A percentile compares a stretch with the other conserved stretches of the same genome.
These are phyloP conservation scores for Karstenula rhodostoma DNA, from an alignment of 2,329 filamentous ascomycete genomes.

Conservation along the genomic window DNA sequence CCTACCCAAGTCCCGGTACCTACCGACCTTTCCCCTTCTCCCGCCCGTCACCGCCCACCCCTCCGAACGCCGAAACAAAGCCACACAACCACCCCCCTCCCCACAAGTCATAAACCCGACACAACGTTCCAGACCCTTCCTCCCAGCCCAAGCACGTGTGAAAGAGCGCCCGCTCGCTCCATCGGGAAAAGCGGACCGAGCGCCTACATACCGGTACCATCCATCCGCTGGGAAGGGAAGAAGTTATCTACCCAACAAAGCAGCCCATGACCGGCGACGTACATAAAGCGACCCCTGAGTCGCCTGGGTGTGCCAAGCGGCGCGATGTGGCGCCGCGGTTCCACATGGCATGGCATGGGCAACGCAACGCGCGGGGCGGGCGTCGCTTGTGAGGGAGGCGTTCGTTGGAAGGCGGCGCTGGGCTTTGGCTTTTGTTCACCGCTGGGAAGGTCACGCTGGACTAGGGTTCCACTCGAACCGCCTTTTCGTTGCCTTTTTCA, in stretches of 20 bases:
- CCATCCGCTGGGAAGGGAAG: no score
- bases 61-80: background rate
- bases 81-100: slow-evolving; percentile 2
- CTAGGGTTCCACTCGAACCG: no score
- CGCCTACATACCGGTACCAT: no score
- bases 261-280: slow-evolving; percentile 4
- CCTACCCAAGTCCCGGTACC: no score
- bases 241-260: no score
- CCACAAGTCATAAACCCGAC: slow-evolving; percentile 6
- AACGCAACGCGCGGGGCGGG: background rate
- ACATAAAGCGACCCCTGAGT: no score
- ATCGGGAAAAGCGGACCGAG: background rate
- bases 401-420: background rate
- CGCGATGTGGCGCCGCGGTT: background rate
- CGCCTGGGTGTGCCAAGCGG: background rate
- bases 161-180: no score
- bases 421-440: no score
- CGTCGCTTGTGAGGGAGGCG: slow-evolving; percentile 5
- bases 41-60: background rate
- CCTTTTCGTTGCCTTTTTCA: no score
- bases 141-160: no score
- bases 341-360: no score
- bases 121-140: slow-evolving; percentile 9
- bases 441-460: no score
- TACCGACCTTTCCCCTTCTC: background rate